These are phyloP conservation scores for Serpula lacrymans DNA, from an alignment of 768 basidiomycete genomes.

Conservation along the genomic window DNA sequence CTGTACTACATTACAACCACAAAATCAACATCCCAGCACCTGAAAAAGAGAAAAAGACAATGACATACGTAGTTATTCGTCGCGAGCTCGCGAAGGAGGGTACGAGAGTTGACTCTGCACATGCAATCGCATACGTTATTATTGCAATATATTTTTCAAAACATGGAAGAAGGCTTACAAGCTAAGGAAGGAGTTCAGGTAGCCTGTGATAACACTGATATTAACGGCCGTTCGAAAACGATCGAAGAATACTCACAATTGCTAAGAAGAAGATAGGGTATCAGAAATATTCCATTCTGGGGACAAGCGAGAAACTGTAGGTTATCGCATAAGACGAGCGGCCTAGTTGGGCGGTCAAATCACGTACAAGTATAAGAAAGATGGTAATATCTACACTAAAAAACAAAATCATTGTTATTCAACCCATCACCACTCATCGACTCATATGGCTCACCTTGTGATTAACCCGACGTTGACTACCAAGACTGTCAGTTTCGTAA, in stretches of 20 bases:
- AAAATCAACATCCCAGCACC: too few relatives aligned
- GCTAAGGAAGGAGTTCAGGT: conserved; percentile 36
- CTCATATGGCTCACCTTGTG: conserved; percentile 24
- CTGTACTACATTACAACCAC: too few relatives aligned
- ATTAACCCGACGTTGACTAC: conserved; percentile 34
- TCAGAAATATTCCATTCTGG: conserved; percentile 31
- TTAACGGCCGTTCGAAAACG: background rate
- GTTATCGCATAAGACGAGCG: background rate
- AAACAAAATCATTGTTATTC: background rate
- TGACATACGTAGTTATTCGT: conserved; percentile 20
- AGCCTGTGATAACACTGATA: conserved; percentile 18
- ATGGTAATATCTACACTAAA: conserved; percentile 25
- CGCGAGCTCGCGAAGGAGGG: conserved; percentile 23
- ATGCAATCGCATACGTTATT: too few relatives aligned
- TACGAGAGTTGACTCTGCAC: conserved; percentile 25
- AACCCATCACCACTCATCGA: background rate
- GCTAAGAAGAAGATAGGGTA: conserved; percentile 36
- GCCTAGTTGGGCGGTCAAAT: background rate
- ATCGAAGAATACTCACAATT: conserved; percentile 23
- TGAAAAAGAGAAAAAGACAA: background rate
- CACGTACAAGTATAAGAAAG: conserved; percentile 22
- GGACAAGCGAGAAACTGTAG: conserved; percentile 33
- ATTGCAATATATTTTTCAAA: too few relatives aligned
- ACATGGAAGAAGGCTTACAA: conserved; percentile 20
- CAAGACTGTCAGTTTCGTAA: conserved; percentile 29